A percentile compares a stretch with the other conserved stretches of the same genome.
These are phyloP conservation scores for Neonothopanus nambi DNA, from an alignment of 1,284 basidiomycete species.

Conservation along the genomic window DNA sequence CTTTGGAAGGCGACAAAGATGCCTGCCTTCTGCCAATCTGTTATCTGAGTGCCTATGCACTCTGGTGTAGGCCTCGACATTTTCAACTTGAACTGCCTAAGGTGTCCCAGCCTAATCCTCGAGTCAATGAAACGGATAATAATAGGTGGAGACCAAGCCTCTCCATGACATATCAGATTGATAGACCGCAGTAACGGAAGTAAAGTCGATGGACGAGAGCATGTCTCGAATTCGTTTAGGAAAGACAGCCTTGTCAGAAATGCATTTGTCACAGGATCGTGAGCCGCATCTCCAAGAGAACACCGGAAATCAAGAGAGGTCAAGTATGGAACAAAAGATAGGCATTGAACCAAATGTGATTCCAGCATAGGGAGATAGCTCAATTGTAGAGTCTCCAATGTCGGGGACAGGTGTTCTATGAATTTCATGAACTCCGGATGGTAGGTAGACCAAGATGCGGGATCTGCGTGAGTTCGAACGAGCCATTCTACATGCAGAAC, in stretches of 20 bases:
- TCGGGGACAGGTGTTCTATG: constrained; percentile 25
- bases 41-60: too few species aligned
- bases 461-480: not conserved
- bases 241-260: constrained; percentile 24
- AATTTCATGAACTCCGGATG: constrained; percentile 30
- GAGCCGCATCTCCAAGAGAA: constrained; percentile 28
- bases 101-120: constrained; percentile 10
- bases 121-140: constrained; percentile 32
- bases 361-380: constrained; percentile 39
- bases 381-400: constrained; percentile 32
- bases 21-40: too few species aligned
- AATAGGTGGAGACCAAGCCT: constrained; percentile 22
- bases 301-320: constrained; percentile 33
- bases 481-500: constrained; percentile 14
- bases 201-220: not conserved
- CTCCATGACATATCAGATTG: constrained; percentile 34
- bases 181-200: constrained; percentile 28
- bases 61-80: too few species aligned
- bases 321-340: constrained; percentile 29
- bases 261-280: constrained; percentile 36
- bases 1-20: too few species aligned
- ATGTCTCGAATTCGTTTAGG: constrained; percentile 15
- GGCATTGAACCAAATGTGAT: constrained; percentile 29
- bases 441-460: not conserved
- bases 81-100: too few species aligned